These are phyloP conservation scores for Cylindrotheca closterium DNA, from an alignment of 108 stramenopile species.

Conservation along the genomic window DNA sequence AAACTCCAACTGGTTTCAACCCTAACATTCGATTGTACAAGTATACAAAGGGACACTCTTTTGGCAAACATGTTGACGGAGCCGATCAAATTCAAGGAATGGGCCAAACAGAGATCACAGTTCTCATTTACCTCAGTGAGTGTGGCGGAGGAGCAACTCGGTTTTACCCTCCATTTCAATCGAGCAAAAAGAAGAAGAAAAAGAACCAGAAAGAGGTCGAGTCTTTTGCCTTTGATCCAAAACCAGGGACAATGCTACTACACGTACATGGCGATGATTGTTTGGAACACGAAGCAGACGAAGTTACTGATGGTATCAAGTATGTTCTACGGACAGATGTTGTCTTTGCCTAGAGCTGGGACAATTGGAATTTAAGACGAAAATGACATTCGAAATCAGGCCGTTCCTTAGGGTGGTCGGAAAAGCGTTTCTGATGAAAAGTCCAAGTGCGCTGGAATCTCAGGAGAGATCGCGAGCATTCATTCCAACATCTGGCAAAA, in stretches of 20 bases:
- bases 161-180: slow-evolving; percentile 67
- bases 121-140: slow-evolving; percentile 79
- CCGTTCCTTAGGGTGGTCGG: too few relatives aligned
- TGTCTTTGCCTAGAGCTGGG: slow-evolving; percentile 31
- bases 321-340: slow-evolving; percentile 83
- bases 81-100: slow-evolving; percentile 36
- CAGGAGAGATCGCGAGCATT: too few relatives aligned
- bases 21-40: slow-evolving; percentile 86
- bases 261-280: slow-evolving; percentile 86
- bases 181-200: slow-evolving; percentile 16
- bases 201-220: background rate
- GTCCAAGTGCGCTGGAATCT: too few relatives aligned
- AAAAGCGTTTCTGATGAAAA: too few relatives aligned
- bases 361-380: too few relatives aligned
- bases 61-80: slow-evolving; percentile 88
- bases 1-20: slow-evolving; percentile 72
- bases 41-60: slow-evolving; percentile 76
- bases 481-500: too few relatives aligned
- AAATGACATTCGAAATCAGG: too few relatives aligned
- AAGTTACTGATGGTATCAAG: slow-evolving; percentile 75
- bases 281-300: slow-evolving; percentile 88
- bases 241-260: slow-evolving; percentile 67
- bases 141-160: slow-evolving; percentile 73
- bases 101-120: slow-evolving; percentile 75
- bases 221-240: slow-evolving; percentile 61